phyloP scores from a whole-genome alignment of 2,329 filamentous ascomycete genomes.

The Botrytis aclada region DNA sequence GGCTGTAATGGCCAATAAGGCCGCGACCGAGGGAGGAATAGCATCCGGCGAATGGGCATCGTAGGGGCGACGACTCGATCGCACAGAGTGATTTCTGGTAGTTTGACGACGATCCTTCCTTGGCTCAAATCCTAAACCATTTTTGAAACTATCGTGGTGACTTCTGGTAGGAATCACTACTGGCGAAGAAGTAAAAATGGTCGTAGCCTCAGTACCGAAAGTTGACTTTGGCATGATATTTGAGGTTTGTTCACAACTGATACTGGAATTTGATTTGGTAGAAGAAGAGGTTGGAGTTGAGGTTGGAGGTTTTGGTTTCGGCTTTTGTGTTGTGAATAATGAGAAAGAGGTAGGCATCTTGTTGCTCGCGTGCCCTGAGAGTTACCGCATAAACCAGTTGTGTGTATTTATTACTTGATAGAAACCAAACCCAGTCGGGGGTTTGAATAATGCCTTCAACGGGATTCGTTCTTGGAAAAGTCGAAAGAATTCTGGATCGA shows the following conservation, averaged over 20 bases:
- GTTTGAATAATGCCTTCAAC: conserved; percentile 12
- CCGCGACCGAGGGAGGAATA: conserved; percentile 58
- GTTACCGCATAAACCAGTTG: conserved; percentile 16
- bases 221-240: conserved; percentile 10
- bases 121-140: conserved; percentile 22
- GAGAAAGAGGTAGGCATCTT: conserved; percentile 18
- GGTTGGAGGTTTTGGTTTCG: conserved; percentile 4
- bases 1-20: conserved; percentile 58
- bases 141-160: conserved; percentile 27
- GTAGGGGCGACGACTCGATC: conserved; percentile 37
- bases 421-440: conserved; percentile 1
- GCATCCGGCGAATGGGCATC: conserved; percentile 51
- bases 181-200: conserved; percentile 4
- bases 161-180: conserved; percentile 32
- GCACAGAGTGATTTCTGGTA: conserved; percentile 23
- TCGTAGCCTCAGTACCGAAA: conserved; percentile 1
- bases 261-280: neutral
- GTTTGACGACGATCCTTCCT: conserved; percentile 27
- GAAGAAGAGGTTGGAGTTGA: neutral
- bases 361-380: conserved; percentile 18
- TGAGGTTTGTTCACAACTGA: conserved; percentile 9
- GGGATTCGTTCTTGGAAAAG: conserved; percentile 7
- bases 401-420: conserved; percentile 19
- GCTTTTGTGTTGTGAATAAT: conserved; percentile 12
- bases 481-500: neutral